phyloP scores from a whole-genome alignment of 139 green algal genomes.

The Chlorella sorokiniana region DNA sequence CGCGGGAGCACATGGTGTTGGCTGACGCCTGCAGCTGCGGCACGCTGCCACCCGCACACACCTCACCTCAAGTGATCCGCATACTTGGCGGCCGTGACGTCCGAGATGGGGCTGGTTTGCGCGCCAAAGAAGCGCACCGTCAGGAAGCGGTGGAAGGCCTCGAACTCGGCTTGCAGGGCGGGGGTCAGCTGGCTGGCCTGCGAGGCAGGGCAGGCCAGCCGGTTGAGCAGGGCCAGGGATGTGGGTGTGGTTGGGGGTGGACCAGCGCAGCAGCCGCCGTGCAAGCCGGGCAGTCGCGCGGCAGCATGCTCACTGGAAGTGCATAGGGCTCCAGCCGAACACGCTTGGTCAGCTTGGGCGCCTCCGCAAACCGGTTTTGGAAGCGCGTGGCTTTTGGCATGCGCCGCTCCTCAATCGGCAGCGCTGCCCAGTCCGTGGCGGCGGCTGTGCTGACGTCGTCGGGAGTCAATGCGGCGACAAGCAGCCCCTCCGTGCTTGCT shows the following conservation, averaged over 20 bases:
- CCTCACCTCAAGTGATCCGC: conserved; percentile 37
- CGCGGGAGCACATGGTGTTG: too few relatives aligned
- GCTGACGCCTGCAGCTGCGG: background rate
- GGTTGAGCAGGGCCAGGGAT: background rate
- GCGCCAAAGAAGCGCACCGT: conserved; percentile 49
- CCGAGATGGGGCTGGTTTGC: conserved; percentile 48
- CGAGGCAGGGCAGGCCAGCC: background rate
- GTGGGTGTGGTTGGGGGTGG: too few relatives aligned
- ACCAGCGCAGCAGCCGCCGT: background rate
- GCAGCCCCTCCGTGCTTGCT: background rate
- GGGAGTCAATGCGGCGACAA: background rate
- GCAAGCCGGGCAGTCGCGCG: too few relatives aligned
- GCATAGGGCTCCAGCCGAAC: conserved; percentile 20
- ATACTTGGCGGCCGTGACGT: conserved; percentile 56
- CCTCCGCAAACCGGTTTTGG: background rate
- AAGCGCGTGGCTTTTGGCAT: conserved; percentile 24
- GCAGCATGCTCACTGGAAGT: conserved; percentile 11
- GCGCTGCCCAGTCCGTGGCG: background rate
- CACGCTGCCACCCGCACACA: background rate
- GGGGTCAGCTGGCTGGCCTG: conserved; percentile 32
- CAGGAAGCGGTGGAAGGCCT: conserved; percentile 47
- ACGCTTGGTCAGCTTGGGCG: conserved; percentile 23
- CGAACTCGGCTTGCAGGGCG: conserved; percentile 48
- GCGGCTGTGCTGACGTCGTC: background rate
- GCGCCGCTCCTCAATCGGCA: conserved; percentile 35